Evolutionary conservation across 345 rosid species (phyloP).

Genomic region (Bruguiera sexangula): DNA sequence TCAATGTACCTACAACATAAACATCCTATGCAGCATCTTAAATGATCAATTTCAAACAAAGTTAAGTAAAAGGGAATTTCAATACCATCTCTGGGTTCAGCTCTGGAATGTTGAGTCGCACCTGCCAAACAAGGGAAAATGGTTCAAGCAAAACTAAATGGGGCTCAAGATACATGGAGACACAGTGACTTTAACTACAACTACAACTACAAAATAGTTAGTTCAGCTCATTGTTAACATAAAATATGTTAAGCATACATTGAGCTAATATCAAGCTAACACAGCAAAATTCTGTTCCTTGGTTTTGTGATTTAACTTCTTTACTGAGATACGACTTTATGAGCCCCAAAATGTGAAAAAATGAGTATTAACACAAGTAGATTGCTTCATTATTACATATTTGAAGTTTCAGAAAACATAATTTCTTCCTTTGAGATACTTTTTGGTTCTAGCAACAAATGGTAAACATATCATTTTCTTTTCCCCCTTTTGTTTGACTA

Average conservation of each 20-base stretch:
- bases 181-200: not conserved
- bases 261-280: not conserved
- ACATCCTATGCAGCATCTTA: constrained; percentile 68
- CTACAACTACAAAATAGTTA: not conserved
- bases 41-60: constrained; percentile 12
- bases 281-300: not conserved
- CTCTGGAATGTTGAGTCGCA: constrained; percentile 84
- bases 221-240: too few relatives aligned
- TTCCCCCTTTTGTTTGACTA: too few relatives aligned
- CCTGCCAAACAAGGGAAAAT: constrained; percentile 44
- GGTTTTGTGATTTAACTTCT: not conserved
- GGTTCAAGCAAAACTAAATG: constrained; percentile 8
- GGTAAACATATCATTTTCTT: too few relatives aligned
- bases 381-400: too few relatives aligned
- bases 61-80: not conserved
- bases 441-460: too few relatives aligned
- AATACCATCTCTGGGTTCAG: constrained; percentile 91
- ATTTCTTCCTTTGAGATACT: too few relatives aligned
- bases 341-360: too few relatives aligned
- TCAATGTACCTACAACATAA: constrained; percentile 87
- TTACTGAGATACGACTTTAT: too few relatives aligned
- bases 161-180: not conserved
- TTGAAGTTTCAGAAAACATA: too few relatives aligned
- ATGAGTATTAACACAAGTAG: too few relatives aligned
- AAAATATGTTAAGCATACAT: too few relatives aligned